A percentile compares a stretch with the other conserved stretches of the same genome.
These are phyloP conservation scores for Auxenochlorella pyrenoidosa DNA, from an alignment of 139 green algal genomes.

Conservation along the genomic window DNA sequence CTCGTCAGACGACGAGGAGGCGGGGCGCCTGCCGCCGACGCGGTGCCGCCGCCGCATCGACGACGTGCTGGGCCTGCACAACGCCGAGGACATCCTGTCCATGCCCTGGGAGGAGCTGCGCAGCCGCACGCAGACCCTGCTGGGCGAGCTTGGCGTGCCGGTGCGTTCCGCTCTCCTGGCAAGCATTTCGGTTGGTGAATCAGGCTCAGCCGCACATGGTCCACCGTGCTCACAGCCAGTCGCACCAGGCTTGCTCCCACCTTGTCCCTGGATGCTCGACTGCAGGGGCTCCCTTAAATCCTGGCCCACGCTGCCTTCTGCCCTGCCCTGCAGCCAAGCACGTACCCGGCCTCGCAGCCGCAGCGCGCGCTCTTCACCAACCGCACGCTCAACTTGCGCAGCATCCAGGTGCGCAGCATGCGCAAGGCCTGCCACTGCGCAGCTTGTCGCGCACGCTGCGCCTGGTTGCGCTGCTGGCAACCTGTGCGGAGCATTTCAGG, in stretches of 20 bases:
- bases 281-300: no score
- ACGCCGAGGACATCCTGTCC: slow-evolving; percentile 60
- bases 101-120: slow-evolving; percentile 52
- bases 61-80: slow-evolving; percentile 69
- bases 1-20: not conserved
- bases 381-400: slow-evolving; percentile 93
- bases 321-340: slow-evolving; percentile 21
- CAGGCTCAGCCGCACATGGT: no score
- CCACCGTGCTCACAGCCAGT: no score
- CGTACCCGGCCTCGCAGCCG: slow-evolving; percentile 72
- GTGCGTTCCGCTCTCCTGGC: not conserved
- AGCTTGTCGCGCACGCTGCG: no score
- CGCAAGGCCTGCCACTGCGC: not conserved
- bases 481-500: no score
- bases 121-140: slow-evolving; percentile 35
- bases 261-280: no score
- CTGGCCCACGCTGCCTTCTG: not conserved
- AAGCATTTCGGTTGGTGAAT: not conserved
- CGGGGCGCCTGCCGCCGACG: not conserved
- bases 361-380: slow-evolving; percentile 93
- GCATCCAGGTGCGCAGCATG: slow-evolving; percentile 65
- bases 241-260: no score
- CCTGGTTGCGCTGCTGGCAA: not conserved
- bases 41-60: slow-evolving; percentile 28
- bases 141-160: slow-evolving; percentile 48